A percentile compares a stretch with the other conserved stretches of the same genome.
These are phyloP conservation scores for Achlya hypogyna DNA, from an alignment of 352 stramenopile genomes.

Conservation along the genomic window DNA sequence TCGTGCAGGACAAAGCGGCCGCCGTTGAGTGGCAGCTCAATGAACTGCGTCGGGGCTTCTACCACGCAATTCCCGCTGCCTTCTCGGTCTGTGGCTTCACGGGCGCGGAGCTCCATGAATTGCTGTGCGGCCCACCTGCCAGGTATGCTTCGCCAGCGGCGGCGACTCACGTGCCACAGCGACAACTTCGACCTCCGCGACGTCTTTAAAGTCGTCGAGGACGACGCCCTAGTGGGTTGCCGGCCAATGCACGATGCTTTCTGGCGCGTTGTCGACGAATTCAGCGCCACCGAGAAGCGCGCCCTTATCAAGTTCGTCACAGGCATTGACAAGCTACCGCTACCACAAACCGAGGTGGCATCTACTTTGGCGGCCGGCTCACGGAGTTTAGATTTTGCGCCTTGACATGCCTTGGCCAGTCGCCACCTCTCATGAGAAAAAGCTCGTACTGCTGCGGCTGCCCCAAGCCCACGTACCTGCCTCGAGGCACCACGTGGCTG, in stretches of 20 bases:
- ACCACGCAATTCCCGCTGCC: neutral
- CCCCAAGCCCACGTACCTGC: slow-evolving; percentile 14
- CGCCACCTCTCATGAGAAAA: neutral
- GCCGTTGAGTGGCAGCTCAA: slow-evolving; percentile 6
- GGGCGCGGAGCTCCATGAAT: neutral
- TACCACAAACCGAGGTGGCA: slow-evolving; percentile 8
- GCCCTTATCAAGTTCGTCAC: slow-evolving; percentile 19
- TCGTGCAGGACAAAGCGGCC: neutral
- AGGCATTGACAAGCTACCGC: slow-evolving; percentile 9
- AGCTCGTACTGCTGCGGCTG: neutral
- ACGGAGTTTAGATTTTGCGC: neutral
- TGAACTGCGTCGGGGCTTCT: neutral
- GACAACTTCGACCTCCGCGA: neutral
- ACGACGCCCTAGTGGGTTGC: neutral
- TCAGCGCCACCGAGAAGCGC: neutral
- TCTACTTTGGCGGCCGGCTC: neutral
- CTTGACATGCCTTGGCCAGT: slow-evolving; percentile 5
- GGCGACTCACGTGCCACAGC: neutral
- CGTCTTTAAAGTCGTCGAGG: slow-evolving; percentile 4
- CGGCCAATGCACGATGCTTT: neutral
- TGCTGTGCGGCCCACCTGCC: neutral
- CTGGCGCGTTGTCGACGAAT: slow-evolving; percentile 2
- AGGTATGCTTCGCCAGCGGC: neutral
- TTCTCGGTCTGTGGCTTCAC: neutral
- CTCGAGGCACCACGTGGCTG: neutral